Percentiles rank a stretch among this genome's conserved stretches.
phyloP scores from a whole-genome alignment of 2,329 filamentous ascomycete species.

The Curvularia sp. region DNA sequence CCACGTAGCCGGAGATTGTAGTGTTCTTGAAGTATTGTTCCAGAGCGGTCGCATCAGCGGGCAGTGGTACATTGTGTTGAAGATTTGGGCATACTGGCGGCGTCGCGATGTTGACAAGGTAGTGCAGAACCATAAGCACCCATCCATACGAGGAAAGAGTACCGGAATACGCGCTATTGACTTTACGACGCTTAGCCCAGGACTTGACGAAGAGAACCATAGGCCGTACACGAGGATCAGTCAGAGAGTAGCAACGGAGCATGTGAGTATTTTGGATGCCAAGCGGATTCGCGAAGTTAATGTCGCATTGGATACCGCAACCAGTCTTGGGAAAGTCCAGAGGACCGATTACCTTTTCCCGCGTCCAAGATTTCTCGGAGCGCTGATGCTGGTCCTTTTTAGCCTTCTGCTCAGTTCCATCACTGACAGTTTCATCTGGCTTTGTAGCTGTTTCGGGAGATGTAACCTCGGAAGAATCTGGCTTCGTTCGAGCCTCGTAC shows the following conservation, averaged over 20 bases:
- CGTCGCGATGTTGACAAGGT: slow-evolving; percentile 79
- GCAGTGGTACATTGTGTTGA: slow-evolving; percentile 61
- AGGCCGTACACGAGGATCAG: slow-evolving; percentile 77
- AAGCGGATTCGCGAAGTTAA: slow-evolving; percentile 87
- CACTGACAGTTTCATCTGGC: slow-evolving; percentile 7
- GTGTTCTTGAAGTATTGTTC: slow-evolving; percentile 52
- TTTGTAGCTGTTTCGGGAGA: slow-evolving; percentile 9
- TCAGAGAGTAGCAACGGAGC: slow-evolving; percentile 81
- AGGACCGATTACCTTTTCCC: slow-evolving; percentile 57
- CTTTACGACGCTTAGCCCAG: slow-evolving; percentile 84
- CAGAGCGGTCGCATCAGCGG: slow-evolving; percentile 23
- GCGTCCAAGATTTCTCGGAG: slow-evolving; percentile 50
- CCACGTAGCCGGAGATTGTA: slow-evolving; percentile 69
- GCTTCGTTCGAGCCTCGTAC: slow-evolving; percentile 10
- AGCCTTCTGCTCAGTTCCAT: slow-evolving; percentile 10
- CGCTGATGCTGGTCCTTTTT: slow-evolving; percentile 31
- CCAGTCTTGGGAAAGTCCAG: slow-evolving; percentile 80
- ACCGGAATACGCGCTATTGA: slow-evolving; percentile 86
- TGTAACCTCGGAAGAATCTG: slow-evolving; percentile 7
- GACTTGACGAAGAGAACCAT: slow-evolving; percentile 88
- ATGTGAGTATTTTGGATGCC: slow-evolving; percentile 84
- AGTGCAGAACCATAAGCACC: slow-evolving; percentile 90
- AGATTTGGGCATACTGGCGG: slow-evolving; percentile 88
- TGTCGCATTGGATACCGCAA: slow-evolving; percentile 86
- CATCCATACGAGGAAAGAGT: slow-evolving; percentile 91